These are phyloP conservation scores for Pseudogymnoascus sp. DNA, from an alignment of 2,329 filamentous ascomycete species.

Conservation along the genomic window DNA sequence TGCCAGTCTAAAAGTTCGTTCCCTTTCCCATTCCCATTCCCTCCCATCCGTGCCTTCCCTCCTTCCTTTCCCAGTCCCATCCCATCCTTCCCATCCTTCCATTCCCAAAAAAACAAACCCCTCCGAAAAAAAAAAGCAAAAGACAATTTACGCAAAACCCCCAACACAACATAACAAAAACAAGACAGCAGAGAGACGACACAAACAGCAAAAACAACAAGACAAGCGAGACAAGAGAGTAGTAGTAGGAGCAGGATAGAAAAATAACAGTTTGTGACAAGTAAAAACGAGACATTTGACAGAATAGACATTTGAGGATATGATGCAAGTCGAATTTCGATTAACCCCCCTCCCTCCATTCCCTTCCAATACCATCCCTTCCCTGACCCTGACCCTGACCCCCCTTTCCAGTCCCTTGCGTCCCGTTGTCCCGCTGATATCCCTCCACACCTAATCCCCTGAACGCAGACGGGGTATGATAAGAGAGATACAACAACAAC, in stretches of 20 bases:
- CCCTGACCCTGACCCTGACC: background rate
- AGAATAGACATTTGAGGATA: background rate
- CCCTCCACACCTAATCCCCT: background rate
- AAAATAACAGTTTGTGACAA: background rate
- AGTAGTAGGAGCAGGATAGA: background rate
- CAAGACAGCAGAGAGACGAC: background rate
- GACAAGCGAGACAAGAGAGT: background rate
- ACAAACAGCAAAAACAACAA: background rate
- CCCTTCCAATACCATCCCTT: background rate
- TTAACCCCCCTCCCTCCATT: background rate
- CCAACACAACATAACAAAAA: background rate
- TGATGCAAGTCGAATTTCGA: background rate
- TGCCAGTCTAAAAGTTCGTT: background rate
- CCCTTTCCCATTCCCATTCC: background rate
- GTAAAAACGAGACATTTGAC: background rate
- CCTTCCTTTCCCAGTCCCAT: background rate
- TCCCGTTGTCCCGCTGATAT: background rate
- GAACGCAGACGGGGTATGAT: background rate
- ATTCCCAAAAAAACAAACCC: background rate
- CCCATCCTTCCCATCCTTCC: background rate
- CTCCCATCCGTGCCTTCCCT: background rate
- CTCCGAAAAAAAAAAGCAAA: too few species aligned
- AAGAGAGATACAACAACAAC: background rate
- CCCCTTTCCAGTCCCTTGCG: background rate
- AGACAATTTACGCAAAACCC: background rate